Conservation (phyloP, 2,329 filamentous ascomycete species). For the Ceratocystis cacaofunesta region DNA sequence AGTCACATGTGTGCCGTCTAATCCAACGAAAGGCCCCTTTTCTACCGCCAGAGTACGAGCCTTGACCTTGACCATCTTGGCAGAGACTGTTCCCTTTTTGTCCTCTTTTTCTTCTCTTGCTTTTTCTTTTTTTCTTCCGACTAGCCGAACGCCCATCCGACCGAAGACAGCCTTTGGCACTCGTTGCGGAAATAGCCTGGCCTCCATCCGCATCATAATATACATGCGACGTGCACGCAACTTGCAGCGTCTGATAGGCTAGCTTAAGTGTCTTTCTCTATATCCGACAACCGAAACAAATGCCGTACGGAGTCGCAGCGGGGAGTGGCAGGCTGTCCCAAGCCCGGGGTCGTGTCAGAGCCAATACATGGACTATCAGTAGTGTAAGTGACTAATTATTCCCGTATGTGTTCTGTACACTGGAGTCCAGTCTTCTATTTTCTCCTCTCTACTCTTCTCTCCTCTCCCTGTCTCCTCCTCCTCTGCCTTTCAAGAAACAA, state of each 20-base stretch:
- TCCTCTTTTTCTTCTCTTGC: not conserved
- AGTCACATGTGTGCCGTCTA: not conserved
- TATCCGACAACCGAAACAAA: not conserved
- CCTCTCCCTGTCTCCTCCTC: not conserved
- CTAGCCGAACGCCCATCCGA: conserved; percentile 7
- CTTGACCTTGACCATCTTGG: not conserved
- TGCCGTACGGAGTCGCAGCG: conserved; percentile 14
- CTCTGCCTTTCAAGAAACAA: no score
- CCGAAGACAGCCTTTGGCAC: not conserved
- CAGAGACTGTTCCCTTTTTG: not conserved
- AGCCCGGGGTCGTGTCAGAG: conserved; percentile 13
- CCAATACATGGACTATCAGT: conserved; percentile 14
- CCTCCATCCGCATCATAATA: not conserved
- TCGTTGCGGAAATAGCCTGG: not conserved
- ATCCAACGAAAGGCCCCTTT: no score
- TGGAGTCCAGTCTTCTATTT: not conserved
- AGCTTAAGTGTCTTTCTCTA: not conserved
- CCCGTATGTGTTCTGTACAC: not conserved
- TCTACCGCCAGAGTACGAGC: no score
- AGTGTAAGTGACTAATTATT: conserved; percentile 9
- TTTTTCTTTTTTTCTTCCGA: not conserved
- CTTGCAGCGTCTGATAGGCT: not conserved
- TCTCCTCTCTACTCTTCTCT: not conserved
- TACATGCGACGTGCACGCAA: not conserved
- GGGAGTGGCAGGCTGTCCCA: conserved; percentile 11